Evolutionary conservation across 441 rosid genomes (phyloP), one percentile per base, ranked within the genome.

Genomic region (Erodium trifolium): DNA sequence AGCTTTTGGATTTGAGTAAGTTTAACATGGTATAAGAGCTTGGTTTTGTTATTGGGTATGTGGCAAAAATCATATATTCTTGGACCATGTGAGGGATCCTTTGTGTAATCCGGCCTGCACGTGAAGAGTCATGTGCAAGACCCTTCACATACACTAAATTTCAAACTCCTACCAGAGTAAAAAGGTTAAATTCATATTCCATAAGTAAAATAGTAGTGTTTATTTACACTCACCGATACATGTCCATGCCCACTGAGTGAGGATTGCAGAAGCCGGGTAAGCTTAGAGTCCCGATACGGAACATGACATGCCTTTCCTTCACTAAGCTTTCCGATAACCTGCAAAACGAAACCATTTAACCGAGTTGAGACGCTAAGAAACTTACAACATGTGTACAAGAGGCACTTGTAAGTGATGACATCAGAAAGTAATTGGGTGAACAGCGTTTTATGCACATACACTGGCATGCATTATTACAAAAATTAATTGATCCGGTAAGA

Each of bases 281-380:
- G 94, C 83, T 96, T 96, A 66, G 99, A 96, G 78, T 96, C 99
- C 66, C 98, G 87, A 82, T 87, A 96, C 35, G 99, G 99, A 83
- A 96, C 96, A 78, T 96, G 99, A 75, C 90, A 89, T 71, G 98
- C 96, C 88, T 84, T 96, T 47, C 98, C 99, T 79, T 96, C 99
- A 70, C 97, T 93, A 76, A 96, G 75, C 75, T 96, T 96, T 73
- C 99, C 98, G 60, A 96, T 96, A 18, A 96, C 99, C 99, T 96
- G 76, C 76, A 82, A 18, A 77, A 67, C 19, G 55, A 64, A 75
- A 71, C 66, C 64, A 70, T 8, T 35, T 10, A 43, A 72, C 65
- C 59, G 69, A 69, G 53, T 66, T 65, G 65, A 23, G 67, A 66
- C 68, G 45, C 51, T 49, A 49, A 37, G 6, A 4, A 4, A 4